These are phyloP conservation scores for Epichloe gansuensis DNA, from an alignment of 2,329 filamentous ascomycete species.

Conservation along the genomic window DNA sequence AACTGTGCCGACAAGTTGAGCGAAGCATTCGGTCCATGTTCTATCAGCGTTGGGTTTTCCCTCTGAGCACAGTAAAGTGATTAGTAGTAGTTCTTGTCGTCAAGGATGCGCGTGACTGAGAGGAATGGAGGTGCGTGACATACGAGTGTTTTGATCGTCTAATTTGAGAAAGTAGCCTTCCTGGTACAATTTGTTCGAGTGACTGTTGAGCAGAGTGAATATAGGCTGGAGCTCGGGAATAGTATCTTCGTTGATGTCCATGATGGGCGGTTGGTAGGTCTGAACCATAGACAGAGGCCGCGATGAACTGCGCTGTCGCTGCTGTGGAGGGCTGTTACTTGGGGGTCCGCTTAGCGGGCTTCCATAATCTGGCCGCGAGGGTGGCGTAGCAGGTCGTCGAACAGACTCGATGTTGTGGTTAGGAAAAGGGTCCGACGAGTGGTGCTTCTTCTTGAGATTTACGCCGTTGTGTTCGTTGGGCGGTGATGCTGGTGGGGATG, in stretches of 20 bases:
- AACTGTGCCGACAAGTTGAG: conserved; percentile 88
- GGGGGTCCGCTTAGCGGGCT: conserved; percentile 30
- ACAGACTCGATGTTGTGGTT: conserved; percentile 23
- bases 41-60: conserved; percentile 76
- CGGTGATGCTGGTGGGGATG: conserved; percentile 32
- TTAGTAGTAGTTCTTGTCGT: conserved; percentile 1
- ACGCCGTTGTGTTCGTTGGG: conserved; percentile 22
- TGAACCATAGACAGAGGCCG: conserved; percentile 78
- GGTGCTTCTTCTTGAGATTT: conserved; percentile 17
- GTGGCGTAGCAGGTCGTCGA: conserved; percentile 26
- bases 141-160: conserved; percentile 86
- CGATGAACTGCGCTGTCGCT: conserved; percentile 38
- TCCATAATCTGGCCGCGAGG: conserved; percentile 28
- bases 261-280: conserved; percentile 70
- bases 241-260: conserved; percentile 75
- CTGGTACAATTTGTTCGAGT: conserved; percentile 92
- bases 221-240: conserved; percentile 89
- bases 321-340: conserved; percentile 26
- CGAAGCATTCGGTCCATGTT: conserved; percentile 93
- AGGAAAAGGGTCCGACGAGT: conserved; percentile 20
- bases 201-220: conserved; percentile 86
- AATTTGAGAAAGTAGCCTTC: conserved; percentile 97
- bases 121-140: conserved; percentile 23
- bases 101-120: neutral
- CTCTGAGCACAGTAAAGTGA: conserved; percentile 36